Conservation (phyloP, 2,329 filamentous ascomycete species). For the Pseudogymnoascus sp. region DNA sequence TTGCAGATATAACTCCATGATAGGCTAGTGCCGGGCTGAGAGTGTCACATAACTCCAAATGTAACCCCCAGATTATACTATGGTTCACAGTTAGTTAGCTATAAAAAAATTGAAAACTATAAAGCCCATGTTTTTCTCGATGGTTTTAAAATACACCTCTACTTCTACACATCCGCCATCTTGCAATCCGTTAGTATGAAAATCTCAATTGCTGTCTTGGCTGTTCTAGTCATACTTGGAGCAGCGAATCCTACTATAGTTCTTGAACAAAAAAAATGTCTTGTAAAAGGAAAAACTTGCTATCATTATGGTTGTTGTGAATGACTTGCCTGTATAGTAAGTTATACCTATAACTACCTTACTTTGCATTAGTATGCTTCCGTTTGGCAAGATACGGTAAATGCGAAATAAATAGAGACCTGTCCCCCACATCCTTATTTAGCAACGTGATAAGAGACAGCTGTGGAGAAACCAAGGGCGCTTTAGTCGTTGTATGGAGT, state of each 20-base stretch:
- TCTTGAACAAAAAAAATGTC: not conserved
- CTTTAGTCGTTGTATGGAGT: not conserved
- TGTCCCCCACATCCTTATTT: too few relatives aligned
- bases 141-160: not conserved
- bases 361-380: too few relatives aligned
- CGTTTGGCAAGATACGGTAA: too few relatives aligned
- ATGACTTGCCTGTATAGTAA: too few relatives aligned
- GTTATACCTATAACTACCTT: too few relatives aligned
- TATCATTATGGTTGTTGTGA: too few relatives aligned
- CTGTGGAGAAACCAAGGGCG: not conserved
- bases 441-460: too few relatives aligned
- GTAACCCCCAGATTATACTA: not conserved
- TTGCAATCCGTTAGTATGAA: not conserved
- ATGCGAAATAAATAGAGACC: too few relatives aligned
- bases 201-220: not conserved
- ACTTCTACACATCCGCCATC: not conserved
- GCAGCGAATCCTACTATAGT: not conserved
- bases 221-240: not conserved
- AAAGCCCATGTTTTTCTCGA: not conserved
- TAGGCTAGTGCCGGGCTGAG: not conserved
- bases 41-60: not conserved
- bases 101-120: not conserved
- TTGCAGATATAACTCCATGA: too few relatives aligned
- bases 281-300: too few relatives aligned
- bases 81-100: not conserved